Percentiles rank a stretch among this genome's conserved stretches.
Conservation (phyloP, 345 rosid species). For the Citropsis articulata region DNA sequence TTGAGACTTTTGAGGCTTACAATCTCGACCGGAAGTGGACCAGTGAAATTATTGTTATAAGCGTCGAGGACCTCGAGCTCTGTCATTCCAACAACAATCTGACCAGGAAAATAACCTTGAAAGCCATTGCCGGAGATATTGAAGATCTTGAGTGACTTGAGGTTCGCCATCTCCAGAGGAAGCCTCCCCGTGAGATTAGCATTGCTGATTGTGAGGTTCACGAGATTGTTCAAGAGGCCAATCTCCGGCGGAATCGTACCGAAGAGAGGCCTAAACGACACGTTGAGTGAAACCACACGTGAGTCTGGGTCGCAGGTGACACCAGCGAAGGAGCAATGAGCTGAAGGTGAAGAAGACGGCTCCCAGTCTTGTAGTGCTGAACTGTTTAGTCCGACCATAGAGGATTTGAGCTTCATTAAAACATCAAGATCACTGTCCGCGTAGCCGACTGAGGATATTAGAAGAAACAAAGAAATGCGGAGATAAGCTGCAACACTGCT, state of each 20-base stretch:
- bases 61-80: slow-evolving; percentile 59
- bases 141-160: slow-evolving; percentile 52
- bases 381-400: slow-evolving; percentile 46
- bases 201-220: slow-evolving; percentile 51
- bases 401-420: slow-evolving; percentile 60
- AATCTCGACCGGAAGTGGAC: slow-evolving; percentile 53
- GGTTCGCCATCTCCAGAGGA: slow-evolving; percentile 55
- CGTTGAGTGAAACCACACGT: slow-evolving; percentile 60
- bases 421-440: slow-evolving; percentile 47
- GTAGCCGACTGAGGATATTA: slow-evolving; percentile 23
- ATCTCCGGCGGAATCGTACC: slow-evolving; percentile 69
- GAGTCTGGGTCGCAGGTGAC: slow-evolving; percentile 50
- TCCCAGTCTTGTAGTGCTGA: slow-evolving; percentile 74
- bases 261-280: slow-evolving; percentile 43
- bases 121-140: slow-evolving; percentile 64
- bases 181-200: slow-evolving; percentile 53
- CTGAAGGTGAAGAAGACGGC: slow-evolving; percentile 32
- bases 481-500: not conserved
- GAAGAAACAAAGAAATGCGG: slow-evolving; percentile 20
- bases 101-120: slow-evolving; percentile 54
- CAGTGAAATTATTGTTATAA: slow-evolving; percentile 65
- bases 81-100: slow-evolving; percentile 43
- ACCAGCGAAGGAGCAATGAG: slow-evolving; percentile 83
- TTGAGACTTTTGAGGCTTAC: slow-evolving; percentile 47
- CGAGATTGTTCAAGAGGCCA: slow-evolving; percentile 52